Base-by-base conservation (phyloP, 495 filamentous ascomycete species). In the Penicillium dipodomyicola region DNA sequence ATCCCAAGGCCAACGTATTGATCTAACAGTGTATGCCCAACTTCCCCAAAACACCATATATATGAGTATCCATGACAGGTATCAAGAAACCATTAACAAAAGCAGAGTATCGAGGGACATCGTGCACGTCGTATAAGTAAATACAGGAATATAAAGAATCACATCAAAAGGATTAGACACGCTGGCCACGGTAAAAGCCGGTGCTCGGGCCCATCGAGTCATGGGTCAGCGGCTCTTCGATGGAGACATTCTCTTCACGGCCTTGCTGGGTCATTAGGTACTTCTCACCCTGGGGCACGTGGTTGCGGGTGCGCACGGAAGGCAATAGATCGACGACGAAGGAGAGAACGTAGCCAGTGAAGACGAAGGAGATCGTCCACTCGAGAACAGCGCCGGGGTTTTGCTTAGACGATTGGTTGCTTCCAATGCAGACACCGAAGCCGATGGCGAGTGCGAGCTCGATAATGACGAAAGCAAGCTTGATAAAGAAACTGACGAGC, bases 241-340 rank as follows among this genome's bases (percentile, higher is more conserved):
- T 57, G 3, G 68, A 65, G 25, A 65, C 61, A 27, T 43, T 32
- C 11, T 41, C 29, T 39, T 57, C 57, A 4, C 52, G 54, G 37
- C 59, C 56, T 7, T 49, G 32, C 9, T 56, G 43, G 14, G 48
- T 40, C 63, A 72, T 70, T 5, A 56, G 19, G 39, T 62, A 63
- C 57, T 79, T 79, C 58, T 79, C 73, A 25, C 75, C 77, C 55
- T 78, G 75, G 1, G 75, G 75, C 9, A 78, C 48, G 45, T 77
- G 73, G 33, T 69, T 72, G 56, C 85, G 87, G 4, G 83, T 90
- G 14, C 81, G 77, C 2, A 88, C 79, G 19, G 91, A 90, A 0
- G 94, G 94, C 49, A 91, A 75, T 37, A 98, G 78, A 68, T 98
- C 94, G 64, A 97, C 75, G 52, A 88, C 83, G 75, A 96, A 97